Base-by-base conservation (phyloP, 2,329 filamentous ascomycete species). In the Zymoseptoria pseudotritici region DNA sequence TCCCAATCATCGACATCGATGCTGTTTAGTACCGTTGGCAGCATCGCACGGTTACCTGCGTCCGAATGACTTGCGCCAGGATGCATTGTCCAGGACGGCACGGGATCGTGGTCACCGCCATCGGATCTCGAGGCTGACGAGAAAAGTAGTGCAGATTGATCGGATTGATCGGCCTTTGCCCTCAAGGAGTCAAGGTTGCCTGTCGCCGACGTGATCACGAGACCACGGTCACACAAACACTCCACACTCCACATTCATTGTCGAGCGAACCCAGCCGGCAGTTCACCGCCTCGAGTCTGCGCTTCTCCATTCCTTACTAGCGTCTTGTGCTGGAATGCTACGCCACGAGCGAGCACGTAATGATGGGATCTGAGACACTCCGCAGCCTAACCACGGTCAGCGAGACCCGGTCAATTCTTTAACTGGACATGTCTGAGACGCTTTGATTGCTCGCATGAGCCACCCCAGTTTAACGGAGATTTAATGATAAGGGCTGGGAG, bases 21-120 rank as follows among this genome's bases (percentile, higher is more conserved):
- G 13, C 36, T 17, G 36, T 46, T 46, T n/a, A 13, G 36, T 46
- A n/a, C 36, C 36, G 36, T 46, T 46, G 36, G 11, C 36, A 46
- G 36, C 6, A n/a, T 46, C 10, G 13, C 36, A n/a, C 36, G 36
- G 36, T 46, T 3, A n/a, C 36, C 36, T 46, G 36, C 36, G n/a
- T 29, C 50, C 59, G 57, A 61, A 69, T 69, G 66, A 67, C 68
- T 69, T 69, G 67, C 67, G 62, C 68, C 60, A 60, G 22, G 58
- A 61, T 67, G 66, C 67, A 69, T 63, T 60, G 60, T 62, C 57
- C 61, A 56, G 60, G 62, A 46, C 17, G 36, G 36, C 13, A 46
- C 13, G 17, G 36, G 5, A 46, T 46, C 36, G 36, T 46, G 36
- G 36, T 46, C 36, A 46, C 36, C 36, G 36, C 36, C 36, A 17